Conservation (phyloP, 139 green algal genomes). For the Bryopsis sp. region DNA sequence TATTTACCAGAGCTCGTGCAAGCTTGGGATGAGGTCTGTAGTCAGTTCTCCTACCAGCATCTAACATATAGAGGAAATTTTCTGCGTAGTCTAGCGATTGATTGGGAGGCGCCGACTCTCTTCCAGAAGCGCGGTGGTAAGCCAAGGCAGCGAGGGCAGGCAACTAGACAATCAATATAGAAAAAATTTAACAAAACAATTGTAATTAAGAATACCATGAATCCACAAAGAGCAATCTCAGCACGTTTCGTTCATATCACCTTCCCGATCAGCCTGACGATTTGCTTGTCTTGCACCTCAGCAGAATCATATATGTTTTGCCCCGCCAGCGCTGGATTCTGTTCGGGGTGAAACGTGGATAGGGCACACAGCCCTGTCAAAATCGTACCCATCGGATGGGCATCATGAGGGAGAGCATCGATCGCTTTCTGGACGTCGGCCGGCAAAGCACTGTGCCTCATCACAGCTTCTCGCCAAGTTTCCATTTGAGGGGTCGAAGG, state of each 20-base stretch:
- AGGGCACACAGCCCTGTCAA: constrained; percentile 73
- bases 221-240: neutral
- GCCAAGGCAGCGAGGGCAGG: constrained; percentile 82
- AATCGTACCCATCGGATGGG: constrained; percentile 90
- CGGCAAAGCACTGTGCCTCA: constrained; percentile 77
- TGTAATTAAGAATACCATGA: neutral
- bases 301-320: constrained; percentile 78
- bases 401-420: constrained; percentile 77
- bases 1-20: constrained; percentile 51
- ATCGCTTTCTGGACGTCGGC: constrained; percentile 60
- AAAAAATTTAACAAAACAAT: too few relatives aligned
- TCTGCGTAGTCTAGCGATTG: constrained; percentile 80
- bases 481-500: constrained; percentile 7
- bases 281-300: constrained; percentile 93
- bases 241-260: constrained; percentile 20
- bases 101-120: constrained; percentile 61
- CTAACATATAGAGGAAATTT: constrained; percentile 99
- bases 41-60: constrained; percentile 47
- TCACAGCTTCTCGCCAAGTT: constrained; percentile 73
- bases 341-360: constrained; percentile 63
- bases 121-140: constrained; percentile 88
- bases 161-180: constrained; percentile 42
- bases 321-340: constrained; percentile 90
- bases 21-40: constrained; percentile 84
- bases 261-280: constrained; percentile 83